Base-by-base conservation (phyloP, 768 basidiomycete genomes). In the Lactifluus rugatus region DNA sequence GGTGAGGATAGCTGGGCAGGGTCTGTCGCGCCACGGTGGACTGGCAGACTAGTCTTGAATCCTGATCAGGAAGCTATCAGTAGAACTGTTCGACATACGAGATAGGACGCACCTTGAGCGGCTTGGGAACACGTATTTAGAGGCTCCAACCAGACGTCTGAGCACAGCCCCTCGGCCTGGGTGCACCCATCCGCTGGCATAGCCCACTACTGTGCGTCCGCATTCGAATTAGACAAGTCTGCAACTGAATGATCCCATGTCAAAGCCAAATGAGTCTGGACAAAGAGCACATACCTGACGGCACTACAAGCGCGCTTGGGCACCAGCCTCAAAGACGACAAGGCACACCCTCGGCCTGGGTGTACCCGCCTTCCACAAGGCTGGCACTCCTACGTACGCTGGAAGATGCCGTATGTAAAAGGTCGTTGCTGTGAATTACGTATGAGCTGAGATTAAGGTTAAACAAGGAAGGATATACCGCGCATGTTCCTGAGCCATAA, bases 261-360 rank as follows among this genome's bases (percentile, higher is more conserved):
- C 41, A 16, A 19, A 10, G 17, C 7, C n/a, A 19, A n/a, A 42
- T 31, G 28, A 31, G 28, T 9, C n/a, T n/a, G n/a, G n/a, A n/a
- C n/a, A n/a, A n/a, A n/a, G n/a, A 9, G 9, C 6, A 9, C 48
- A 7, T 42, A 57, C 56, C 9, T 10, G 11, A 32, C n/a, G 34
- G 16, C 19, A 8, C 8, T 16, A 14, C 16, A 41, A 13, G 31
- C 19, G 1, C 34, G 2, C 14, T 19, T 46, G 19, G 50, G 31
- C 5, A 42, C 41, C n/a, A 42, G 42, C 57, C 25, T 8, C 36
- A 34, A 26, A 17, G n/a, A 47, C 45, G 50, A 37, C 19, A 10
- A 47, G 3, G 26, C 16, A 19, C 45, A 52, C 49, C 49, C 49
- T 57, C 56, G 56, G 32, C 56, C 56, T 46, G 56, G 28, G 44